phyloP scores from a whole-genome alignment of 176 grass and related monocot genomes.

The Rhynchospora tenuis region DNA sequence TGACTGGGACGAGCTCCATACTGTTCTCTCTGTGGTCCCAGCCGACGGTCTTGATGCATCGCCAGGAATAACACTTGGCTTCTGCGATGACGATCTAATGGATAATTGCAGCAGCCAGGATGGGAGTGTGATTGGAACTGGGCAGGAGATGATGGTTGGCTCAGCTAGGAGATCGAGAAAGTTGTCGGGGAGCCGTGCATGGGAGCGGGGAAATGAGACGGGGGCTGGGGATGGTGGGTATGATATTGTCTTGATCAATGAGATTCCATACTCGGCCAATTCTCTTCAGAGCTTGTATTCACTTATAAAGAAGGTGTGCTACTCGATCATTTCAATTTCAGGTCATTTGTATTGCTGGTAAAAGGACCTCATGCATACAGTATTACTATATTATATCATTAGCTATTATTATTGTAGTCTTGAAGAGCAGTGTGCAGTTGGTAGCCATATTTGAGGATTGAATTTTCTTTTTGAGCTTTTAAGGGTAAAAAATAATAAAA shows the following conservation, averaged over 20 bases:
- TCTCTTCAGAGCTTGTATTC: slow-evolving; percentile 51
- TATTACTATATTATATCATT: neutral
- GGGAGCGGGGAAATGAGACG: slow-evolving; percentile 62
- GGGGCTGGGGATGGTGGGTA: slow-evolving; percentile 56
- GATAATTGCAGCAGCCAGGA: slow-evolving; percentile 60
- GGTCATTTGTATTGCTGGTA: neutral
- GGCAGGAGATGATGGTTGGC: slow-evolving; percentile 26
- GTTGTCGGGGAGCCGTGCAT: slow-evolving; percentile 64
- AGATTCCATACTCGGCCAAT: slow-evolving; percentile 44
- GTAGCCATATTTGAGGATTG: no score
- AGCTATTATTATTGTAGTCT: neutral
- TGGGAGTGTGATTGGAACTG: slow-evolving; percentile 31
- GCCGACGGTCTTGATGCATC: slow-evolving; percentile 40
- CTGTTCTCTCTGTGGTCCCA: slow-evolving; percentile 50
- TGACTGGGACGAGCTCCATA: slow-evolving; percentile 69
- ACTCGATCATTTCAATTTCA: neutral
- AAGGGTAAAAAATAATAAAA: no score
- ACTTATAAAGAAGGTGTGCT: slow-evolving; percentile 64
- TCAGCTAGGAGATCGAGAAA: slow-evolving; percentile 57
- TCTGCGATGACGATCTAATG: slow-evolving; percentile 66
- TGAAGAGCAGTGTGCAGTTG: neutral
- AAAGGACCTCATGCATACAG: neutral
- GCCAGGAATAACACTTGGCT: slow-evolving; percentile 35
- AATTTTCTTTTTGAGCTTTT: no score
- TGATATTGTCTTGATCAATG: slow-evolving; percentile 71